Evolutionary conservation across 495 filamentous ascomycete genomes (phyloP).

Genomic region (Sphaerosporella brunnea): DNA sequence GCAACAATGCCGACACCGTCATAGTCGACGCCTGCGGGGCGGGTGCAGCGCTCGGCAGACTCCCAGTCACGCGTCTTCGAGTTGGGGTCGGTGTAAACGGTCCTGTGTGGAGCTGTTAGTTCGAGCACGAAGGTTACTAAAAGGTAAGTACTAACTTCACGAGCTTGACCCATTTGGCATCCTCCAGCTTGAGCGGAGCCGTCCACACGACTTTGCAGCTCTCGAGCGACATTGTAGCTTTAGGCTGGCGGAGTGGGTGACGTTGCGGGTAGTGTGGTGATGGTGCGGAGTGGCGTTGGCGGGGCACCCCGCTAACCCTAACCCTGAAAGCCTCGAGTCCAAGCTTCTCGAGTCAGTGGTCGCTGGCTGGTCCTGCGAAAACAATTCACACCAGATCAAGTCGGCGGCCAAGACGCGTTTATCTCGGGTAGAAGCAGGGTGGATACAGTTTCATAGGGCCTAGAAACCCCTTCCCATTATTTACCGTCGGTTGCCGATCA

Average conservation of each 20-base stretch:
- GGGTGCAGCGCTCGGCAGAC: constrained; percentile 57
- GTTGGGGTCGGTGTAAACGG: constrained; percentile 46
- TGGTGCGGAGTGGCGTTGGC: neutral
- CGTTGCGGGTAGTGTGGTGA: neutral
- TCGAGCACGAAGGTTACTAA: constrained; percentile 5
- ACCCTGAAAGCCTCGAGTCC: no score
- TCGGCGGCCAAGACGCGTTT: no score
- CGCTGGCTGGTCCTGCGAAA: no score
- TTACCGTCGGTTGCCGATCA: no score
- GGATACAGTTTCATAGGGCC: no score
- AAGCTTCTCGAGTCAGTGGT: no score
- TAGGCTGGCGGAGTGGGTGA: neutral
- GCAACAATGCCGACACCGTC: constrained; percentile 86
- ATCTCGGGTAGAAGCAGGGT: no score
- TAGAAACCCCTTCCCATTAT: no score
- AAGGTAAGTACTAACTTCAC: constrained; percentile 29
- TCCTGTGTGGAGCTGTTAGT: neutral
- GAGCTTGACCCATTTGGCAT: constrained; percentile 61
- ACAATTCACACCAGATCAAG: no score
- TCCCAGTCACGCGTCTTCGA: constrained; percentile 61
- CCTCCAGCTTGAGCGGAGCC: constrained; percentile 24
- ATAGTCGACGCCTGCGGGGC: constrained; percentile 48
- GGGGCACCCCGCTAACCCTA: no score
- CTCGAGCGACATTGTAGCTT: constrained; percentile 8
- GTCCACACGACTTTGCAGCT: constrained; percentile 17